These are phyloP conservation scores for Mollisiaceae sp. DNA, from an alignment of 2,329 filamentous ascomycete genomes.

Conservation along the genomic window DNA sequence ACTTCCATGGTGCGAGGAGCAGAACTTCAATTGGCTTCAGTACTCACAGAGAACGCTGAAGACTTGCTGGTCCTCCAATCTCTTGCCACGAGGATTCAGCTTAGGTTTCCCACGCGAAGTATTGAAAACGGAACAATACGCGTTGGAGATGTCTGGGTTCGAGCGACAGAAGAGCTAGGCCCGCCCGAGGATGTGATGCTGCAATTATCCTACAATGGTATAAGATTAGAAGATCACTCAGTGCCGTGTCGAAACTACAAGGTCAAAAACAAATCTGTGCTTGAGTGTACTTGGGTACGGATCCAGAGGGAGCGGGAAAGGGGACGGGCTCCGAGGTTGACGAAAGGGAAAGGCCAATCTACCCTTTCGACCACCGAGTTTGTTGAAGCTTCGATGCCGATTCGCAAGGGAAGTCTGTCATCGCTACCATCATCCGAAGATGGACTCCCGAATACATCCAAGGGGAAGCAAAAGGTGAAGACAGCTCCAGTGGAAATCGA, in stretches of 20 bases:
- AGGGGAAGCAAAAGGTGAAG: neutral
- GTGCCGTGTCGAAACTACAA: neutral
- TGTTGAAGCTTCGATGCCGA: neutral
- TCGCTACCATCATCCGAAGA: neutral
- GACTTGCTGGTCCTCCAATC: neutral
- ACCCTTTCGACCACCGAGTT: neutral
- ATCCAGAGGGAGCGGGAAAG: neutral
- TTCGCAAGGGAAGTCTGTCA: neutral
- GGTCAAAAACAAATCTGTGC: neutral
- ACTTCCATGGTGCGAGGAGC: neutral
- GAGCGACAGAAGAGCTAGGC: neutral
- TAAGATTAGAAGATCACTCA: neutral
- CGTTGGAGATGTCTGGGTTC: neutral
- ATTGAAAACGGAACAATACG: neutral
- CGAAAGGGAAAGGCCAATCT: neutral
- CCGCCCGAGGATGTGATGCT: neutral
- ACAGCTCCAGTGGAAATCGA: too few relatives aligned
- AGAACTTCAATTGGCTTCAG: neutral
- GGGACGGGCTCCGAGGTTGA: neutral
- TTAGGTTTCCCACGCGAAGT: neutral
- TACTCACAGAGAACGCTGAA: neutral
- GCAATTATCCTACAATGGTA: neutral
- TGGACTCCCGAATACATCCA: neutral
- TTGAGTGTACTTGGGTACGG: neutral
- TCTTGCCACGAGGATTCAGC: neutral